Base-by-base conservation (phyloP, 495 filamentous ascomycete genomes). In the Talaromyces stipitatus region DNA sequence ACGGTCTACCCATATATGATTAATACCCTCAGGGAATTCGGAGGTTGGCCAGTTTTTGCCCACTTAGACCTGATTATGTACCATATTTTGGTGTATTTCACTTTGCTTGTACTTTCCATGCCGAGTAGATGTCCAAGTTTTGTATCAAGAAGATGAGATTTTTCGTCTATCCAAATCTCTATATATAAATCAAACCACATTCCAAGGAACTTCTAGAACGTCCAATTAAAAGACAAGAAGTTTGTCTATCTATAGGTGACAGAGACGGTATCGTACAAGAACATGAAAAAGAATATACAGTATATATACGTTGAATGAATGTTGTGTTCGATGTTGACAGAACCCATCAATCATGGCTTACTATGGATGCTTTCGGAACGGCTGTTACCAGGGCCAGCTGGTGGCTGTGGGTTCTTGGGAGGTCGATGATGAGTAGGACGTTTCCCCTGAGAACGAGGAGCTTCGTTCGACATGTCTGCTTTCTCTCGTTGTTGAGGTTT, bases 321-420 rank as follows among this genome's bases (percentile, higher is more conserved):
- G 7, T 10, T 46, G 22, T 12, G 2, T 10, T 0, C 10, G 7
- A 4, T 12, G 41, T 20, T 46, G 14, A 4, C 4, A n/a, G 14
- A n/a, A n/a, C 14, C 16, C 32, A 6, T 3, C 16, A n/a, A 16
- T 36, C 10, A 36, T 36, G 32, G 16, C 14, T 36, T 12, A 36
- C 16, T n/a, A 36, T 12, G 14, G 2, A 36, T 16, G 14, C 12
- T 12, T 16, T 36, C 32, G 16, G 14, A 27, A 54, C 54, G 54
- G 27, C 50, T 58, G n/a, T 48, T 55, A 16, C 53, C 56, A 20
- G 48, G 28, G 0, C 32, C 32, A 4, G 38, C 6, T 27, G 54
- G 58, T 1, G 32, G 62, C 9, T 61, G 58, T 10, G 50, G 20
- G 10, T 61, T 58, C 16, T 28, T 60, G 32, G 58, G 58, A 23